Base-by-base conservation (phyloP, 306 rosid genomes). In the Rosa chinensis region DNA sequence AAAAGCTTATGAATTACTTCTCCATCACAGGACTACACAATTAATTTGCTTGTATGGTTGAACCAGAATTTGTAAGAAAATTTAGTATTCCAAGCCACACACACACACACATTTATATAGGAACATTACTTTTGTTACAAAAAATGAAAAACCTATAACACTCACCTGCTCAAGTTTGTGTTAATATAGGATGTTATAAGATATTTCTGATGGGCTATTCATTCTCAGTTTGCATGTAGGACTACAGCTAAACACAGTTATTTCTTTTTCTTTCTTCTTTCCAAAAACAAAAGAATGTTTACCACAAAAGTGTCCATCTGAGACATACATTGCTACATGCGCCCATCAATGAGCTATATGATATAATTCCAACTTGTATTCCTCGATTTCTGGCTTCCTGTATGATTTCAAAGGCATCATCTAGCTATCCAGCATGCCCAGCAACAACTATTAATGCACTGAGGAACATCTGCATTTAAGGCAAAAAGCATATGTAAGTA, bases 381-480 rank as follows among this genome's bases (percentile, higher is more conserved):
- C 99, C 94, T 86, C 69, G 85, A 52, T 72, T 82, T 68, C 73
- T 88, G 72, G 96, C 94, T 80, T 92, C 90, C 56, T 82, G 83
- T 76, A 95, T 72, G 78, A 91, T 82, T 82, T 84, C 90, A 84
- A 95, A 95, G 82, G 98, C 99, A 79, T 89, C 92, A 84, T 95
- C 99, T 81, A 95, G 89, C 79, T 89, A 89, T 79, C 90, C 87
- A 82, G 97, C 93, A 85, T 95, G 97, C 68, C 99, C 99, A 68
- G 99, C 98, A 83, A 86, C 96, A 83, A 91, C 97, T 89, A 95
- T 88, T 79, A 95, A 83, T 84, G 97, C 97, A 89, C 99, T 92
- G 84, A 95, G 85, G 88, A 95, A 89, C 86, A 95, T 90, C 99
- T 95, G 93, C 90, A 82, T 58, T 37, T 76, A 52, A 74, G 81